Percentiles rank a stretch among this genome's conserved stretches.
phyloP scores from a whole-genome alignment of 108 stramenopile genomes.

The Conticribra weissflogii region DNA sequence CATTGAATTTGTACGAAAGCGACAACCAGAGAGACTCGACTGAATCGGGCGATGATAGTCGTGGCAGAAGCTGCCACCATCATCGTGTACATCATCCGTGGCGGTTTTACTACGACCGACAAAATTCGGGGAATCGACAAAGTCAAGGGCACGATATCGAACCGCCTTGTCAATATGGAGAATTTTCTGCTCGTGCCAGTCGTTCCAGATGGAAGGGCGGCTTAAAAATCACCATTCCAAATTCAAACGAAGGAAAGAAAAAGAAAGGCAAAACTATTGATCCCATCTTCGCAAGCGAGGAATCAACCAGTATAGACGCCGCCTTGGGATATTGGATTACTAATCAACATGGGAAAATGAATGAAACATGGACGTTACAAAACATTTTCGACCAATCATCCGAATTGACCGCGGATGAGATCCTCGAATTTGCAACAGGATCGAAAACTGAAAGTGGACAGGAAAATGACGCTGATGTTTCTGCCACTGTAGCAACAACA shows the following conservation, averaged over 20 bases:
- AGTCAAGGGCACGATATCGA: no score
- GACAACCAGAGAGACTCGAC: not conserved
- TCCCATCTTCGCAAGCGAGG: not conserved
- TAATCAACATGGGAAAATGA: slow-evolving; percentile 30
- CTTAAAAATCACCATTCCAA: not conserved
- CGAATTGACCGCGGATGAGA: slow-evolving; percentile 11
- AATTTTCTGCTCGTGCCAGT: slow-evolving; percentile 6
- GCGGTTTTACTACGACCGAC: slow-evolving; percentile 26
- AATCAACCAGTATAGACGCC: slow-evolving; percentile 12
- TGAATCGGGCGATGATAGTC: not conserved
- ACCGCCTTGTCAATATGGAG: slow-evolving; percentile 47
- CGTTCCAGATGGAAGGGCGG: slow-evolving; percentile 23
- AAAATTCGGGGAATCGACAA: no score
- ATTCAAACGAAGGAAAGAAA: slow-evolving; percentile 16
- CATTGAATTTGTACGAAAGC: slow-evolving; percentile 31
- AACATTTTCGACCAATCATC: slow-evolving; percentile 17
- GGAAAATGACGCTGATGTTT: not conserved
- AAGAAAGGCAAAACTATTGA: not conserved
- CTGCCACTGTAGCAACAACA: not conserved
- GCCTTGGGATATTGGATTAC: slow-evolving; percentile 61
- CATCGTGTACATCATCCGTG: slow-evolving; percentile 24
- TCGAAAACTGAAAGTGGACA: not conserved
- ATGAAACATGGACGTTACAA: slow-evolving; percentile 8
- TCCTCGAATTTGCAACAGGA: slow-evolving; percentile 19
- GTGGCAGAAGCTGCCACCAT: not conserved